These are phyloP conservation scores for Coniosporium tulheliwenetii DNA, from an alignment of 2,329 filamentous ascomycete genomes.

Conservation along the genomic window DNA sequence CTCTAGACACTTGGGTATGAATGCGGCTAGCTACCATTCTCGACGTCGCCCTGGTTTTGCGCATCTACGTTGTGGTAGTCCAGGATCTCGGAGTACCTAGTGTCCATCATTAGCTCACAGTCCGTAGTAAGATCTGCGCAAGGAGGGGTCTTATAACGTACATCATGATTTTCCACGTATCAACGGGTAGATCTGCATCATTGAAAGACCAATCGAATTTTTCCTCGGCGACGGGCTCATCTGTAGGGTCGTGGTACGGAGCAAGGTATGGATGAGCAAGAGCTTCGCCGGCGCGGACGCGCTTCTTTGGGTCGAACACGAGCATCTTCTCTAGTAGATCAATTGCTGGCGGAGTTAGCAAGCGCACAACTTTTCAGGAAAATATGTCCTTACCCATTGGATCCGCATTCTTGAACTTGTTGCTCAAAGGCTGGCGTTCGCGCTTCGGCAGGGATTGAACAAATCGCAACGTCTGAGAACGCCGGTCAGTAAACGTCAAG, in stretches of 20 bases:
- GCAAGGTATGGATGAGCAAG: slow-evolving; percentile 86
- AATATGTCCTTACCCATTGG: slow-evolving; percentile 47
- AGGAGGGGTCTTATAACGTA: slow-evolving; percentile 28
- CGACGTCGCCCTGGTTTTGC: slow-evolving; percentile 8
- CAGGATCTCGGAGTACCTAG: slow-evolving; percentile 94
- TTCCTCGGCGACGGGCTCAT: slow-evolving; percentile 88
- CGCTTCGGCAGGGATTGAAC: slow-evolving; percentile 94
- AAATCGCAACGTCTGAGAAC: slow-evolving; percentile 69
- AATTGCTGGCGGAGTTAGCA: slow-evolving; percentile 45
- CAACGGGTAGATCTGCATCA: slow-evolving; percentile 88
- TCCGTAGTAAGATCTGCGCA: no score
- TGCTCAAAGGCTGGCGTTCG: slow-evolving; percentile 67
- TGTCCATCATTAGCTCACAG: no score
- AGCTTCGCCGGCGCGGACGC: slow-evolving; percentile 73
- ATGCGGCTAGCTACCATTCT: slow-evolving; percentile 8
- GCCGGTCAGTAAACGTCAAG: slow-evolving; percentile 8
- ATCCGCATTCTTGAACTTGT: slow-evolving; percentile 95
- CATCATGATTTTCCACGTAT: slow-evolving; percentile 99
- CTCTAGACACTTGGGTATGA: no score
- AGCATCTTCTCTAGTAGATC: slow-evolving; percentile 94
- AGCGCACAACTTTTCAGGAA: not conserved
- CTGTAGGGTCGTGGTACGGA: slow-evolving; percentile 92
- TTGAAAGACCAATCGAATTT: slow-evolving; percentile 99
- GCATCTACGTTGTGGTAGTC: slow-evolving; percentile 90
- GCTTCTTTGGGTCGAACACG: slow-evolving; percentile 95